Conservation (phyloP, 1,284 basidiomycete species). For the Spongiforma sp. region DNA sequence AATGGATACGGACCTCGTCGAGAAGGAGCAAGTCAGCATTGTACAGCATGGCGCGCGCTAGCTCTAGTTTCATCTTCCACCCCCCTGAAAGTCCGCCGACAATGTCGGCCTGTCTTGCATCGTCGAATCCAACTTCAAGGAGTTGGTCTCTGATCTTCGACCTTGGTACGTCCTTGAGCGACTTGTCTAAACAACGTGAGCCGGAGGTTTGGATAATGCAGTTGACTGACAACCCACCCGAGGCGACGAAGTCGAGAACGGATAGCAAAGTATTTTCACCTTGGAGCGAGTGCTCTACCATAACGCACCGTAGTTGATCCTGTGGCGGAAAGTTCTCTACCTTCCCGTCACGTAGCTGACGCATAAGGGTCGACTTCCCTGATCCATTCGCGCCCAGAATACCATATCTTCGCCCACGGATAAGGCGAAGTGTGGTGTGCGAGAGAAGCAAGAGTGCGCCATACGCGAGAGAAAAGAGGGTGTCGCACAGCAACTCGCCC, state of each 20-base stretch:
- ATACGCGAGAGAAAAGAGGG: slow-evolving; percentile 96
- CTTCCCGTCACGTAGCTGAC: slow-evolving; percentile 94
- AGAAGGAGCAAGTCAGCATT: slow-evolving; percentile 94
- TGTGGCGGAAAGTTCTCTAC: slow-evolving; percentile 97
- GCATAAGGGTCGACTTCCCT: slow-evolving; percentile 97
- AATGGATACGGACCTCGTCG: slow-evolving; percentile 62
- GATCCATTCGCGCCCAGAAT: slow-evolving; percentile 96
- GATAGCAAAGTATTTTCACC: slow-evolving; percentile 86
- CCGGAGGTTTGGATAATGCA: slow-evolving; percentile 6
- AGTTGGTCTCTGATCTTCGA: slow-evolving; percentile 82
- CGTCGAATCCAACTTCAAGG: slow-evolving; percentile 90
- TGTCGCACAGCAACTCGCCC: slow-evolving; percentile 90
- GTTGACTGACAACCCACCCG: slow-evolving; percentile 55
- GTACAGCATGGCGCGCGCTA: slow-evolving; percentile 94
- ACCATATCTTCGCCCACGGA: slow-evolving; percentile 93
- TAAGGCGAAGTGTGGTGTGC: slow-evolving; percentile 90
- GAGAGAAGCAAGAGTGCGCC: slow-evolving; percentile 95
- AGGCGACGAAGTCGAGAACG: slow-evolving; percentile 89
- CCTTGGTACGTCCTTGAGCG: slow-evolving; percentile 61
- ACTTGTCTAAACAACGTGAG: slow-evolving; percentile 52
- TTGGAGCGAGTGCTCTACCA: slow-evolving; percentile 97
- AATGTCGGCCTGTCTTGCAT: slow-evolving; percentile 81
- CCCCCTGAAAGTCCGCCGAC: slow-evolving; percentile 96
- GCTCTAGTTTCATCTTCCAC: slow-evolving; percentile 99
- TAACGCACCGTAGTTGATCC: slow-evolving; percentile 85